phyloP scores from a whole-genome alignment of 2,329 filamentous ascomycete species.

The Diaporthe sp. region DNA sequence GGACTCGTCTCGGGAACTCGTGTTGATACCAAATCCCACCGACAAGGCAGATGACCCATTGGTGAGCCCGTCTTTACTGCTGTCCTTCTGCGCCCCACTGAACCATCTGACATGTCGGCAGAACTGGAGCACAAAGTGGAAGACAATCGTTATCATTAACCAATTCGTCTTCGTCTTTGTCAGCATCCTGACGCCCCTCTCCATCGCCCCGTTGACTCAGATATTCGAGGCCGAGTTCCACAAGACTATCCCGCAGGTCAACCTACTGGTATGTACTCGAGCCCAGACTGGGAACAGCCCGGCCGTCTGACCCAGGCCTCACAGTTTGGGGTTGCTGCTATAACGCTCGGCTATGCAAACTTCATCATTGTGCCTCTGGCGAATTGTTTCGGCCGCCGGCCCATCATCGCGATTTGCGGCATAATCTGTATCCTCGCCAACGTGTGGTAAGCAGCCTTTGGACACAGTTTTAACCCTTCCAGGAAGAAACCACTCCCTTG shows the following conservation, averaged over 20 bases:
- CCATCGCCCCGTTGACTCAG: conserved; percentile 47
- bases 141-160: conserved; percentile 45
- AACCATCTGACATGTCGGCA: neutral
- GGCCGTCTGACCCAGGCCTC: neutral
- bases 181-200: conserved; percentile 47
- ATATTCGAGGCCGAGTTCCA: conserved; percentile 48
- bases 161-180: conserved; percentile 48
- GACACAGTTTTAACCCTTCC: no score
- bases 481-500: no score
- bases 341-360: no score
- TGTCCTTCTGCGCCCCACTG: no score
- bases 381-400: no score
- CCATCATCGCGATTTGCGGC: no score
- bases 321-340: no score
- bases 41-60: conserved; percentile 15
- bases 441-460: no score
- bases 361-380: no score
- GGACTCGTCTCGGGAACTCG: neutral
- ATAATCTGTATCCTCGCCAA: no score
- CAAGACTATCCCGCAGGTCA: conserved; percentile 46
- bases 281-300: neutral
- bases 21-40: conserved; percentile 23
- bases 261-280: conserved; percentile 40
- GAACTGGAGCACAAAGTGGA: conserved; percentile 47
- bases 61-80: neutral